A percentile compares a stretch with the other conserved stretches of the same genome.
These are phyloP conservation scores for Fusarium decemcellulare DNA, from an alignment of 2,329 filamentous ascomycete genomes.

Conservation along the genomic window DNA sequence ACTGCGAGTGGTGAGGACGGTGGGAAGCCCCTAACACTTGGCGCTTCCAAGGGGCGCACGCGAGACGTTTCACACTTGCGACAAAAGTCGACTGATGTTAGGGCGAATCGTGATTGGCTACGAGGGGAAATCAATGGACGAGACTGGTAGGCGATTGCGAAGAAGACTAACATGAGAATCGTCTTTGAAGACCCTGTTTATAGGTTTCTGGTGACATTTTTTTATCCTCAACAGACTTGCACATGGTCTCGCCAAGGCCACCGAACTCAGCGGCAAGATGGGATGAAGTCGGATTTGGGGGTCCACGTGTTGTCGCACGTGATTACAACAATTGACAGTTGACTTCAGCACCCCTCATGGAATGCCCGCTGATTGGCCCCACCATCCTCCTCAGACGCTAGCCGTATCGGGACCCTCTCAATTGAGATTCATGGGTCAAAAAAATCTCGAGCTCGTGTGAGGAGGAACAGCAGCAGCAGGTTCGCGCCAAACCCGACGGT, in stretches of 20 bases:
- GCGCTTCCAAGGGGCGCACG: slow-evolving; percentile 34
- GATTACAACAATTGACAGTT: slow-evolving; percentile 21
- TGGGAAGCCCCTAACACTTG: slow-evolving; percentile 31
- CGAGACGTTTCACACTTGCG: slow-evolving; percentile 63
- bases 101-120: slow-evolving; percentile 38
- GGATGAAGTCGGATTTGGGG: slow-evolving; percentile 27
- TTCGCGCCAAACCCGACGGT: slow-evolving; percentile 24
- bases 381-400: slow-evolving; percentile 14
- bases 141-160: neutral
- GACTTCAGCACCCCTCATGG: neutral
- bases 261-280: neutral
- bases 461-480: slow-evolving; percentile 28
- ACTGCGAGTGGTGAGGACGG: slow-evolving; percentile 40
- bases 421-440: slow-evolving; percentile 47
- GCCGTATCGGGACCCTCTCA: slow-evolving; percentile 37
- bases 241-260: no score
- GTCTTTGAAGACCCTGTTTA: neutral
- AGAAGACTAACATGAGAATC: neutral
- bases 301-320: slow-evolving; percentile 23
- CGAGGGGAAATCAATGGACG: neutral
- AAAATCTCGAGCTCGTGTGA: slow-evolving; percentile 53
- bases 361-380: slow-evolving; percentile 35
- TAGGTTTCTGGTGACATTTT: neutral
- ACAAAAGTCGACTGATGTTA: slow-evolving; percentile 48
- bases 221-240: neutral